Evolutionary conservation across 1,284 basidiomycete species (phyloP).

Genomic region (Blastosporella zonata): DNA sequence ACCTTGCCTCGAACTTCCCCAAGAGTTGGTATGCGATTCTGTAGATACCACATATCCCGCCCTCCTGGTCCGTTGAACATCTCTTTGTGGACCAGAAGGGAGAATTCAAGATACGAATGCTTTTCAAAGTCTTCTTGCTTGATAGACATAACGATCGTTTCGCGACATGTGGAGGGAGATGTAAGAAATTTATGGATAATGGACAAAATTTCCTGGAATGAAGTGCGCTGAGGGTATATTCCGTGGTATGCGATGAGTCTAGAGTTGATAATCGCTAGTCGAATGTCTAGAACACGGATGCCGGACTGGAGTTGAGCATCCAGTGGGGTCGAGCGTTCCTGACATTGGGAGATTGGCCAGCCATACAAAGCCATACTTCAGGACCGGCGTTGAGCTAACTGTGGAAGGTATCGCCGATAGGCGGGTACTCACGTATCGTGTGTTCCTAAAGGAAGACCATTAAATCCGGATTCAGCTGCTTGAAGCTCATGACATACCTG

Average conservation of each 20-base stretch:
- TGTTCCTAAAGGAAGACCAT: slow-evolving; percentile 43
- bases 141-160: slow-evolving; percentile 80
- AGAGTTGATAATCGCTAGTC: slow-evolving; percentile 65
- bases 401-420: neutral
- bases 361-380: slow-evolving; percentile 75
- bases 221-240: slow-evolving; percentile 61
- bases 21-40: slow-evolving; percentile 72
- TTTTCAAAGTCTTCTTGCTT: slow-evolving; percentile 75
- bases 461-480: neutral
- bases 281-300: slow-evolving; percentile 79
- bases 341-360: slow-evolving; percentile 78
- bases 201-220: slow-evolving; percentile 63
- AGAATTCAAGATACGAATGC: slow-evolving; percentile 53
- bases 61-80: slow-evolving; percentile 58
- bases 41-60: slow-evolving; percentile 72
- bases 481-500: slow-evolving; percentile 45
- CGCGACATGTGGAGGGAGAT: slow-evolving; percentile 50
- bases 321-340: slow-evolving; percentile 52
- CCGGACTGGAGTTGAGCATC: slow-evolving; percentile 60
- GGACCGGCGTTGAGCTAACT: slow-evolving; percentile 2
- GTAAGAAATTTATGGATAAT: slow-evolving; percentile 65
- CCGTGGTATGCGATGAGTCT: slow-evolving; percentile 80
- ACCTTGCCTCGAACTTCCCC: slow-evolving; percentile 83
- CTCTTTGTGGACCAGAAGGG: slow-evolving; percentile 60
- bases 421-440: slow-evolving; percentile 61